Evolutionary conservation across 2,329 filamentous ascomycete genomes (phyloP), one percentile per base, ranked within the genome.

Genomic region (Zasmidium angulare): DNA sequence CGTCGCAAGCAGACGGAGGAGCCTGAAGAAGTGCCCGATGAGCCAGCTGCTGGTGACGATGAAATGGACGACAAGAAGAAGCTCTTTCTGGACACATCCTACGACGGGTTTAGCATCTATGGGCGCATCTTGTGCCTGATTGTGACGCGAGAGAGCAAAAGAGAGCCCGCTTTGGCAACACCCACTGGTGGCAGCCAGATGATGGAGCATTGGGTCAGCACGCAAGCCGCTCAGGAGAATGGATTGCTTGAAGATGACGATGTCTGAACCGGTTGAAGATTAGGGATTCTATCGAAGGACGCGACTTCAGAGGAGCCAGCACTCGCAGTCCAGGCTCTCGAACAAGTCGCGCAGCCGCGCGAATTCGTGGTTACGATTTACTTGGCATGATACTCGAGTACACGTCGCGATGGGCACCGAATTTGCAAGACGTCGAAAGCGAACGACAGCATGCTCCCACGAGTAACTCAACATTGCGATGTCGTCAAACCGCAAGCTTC

Each of bases 41-140:
- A 61, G 11, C 68, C 66, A n/a, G 64, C 58, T 11, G 64, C 60
- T 10, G 67, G 61, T 11, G 63, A 66, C n/a, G 61, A 60, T 7
- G 65, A 65, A 22, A 22, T 74, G 10, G 86, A 89, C 58, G 89
- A 96, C 70, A 96, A 97, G 78, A 97, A 99, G 80, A 98, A 97
- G 75, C 78, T 96, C 68, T 85, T 84, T 20, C 85, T 97, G 79
- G 88, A 89, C 62, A 95, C 93, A 23, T 88, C 87, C 14, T 99
- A 98, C 76, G 92, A 98, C 70, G 93, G 95, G 9, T 98, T 98
- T 77, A 90, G 89, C 68, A 97, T 99, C 71, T 96, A 96, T 77
- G 92, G 95, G 11, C 89, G 91, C 67, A 91, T 96, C 50, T 80
- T 99, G 23, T 98, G 93, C 75, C 82, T 99, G 59, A 89, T 99